These are phyloP conservation scores for Calonectria hawksworthii DNA, from an alignment of 2,329 filamentous ascomycete species.

Conservation along the genomic window DNA sequence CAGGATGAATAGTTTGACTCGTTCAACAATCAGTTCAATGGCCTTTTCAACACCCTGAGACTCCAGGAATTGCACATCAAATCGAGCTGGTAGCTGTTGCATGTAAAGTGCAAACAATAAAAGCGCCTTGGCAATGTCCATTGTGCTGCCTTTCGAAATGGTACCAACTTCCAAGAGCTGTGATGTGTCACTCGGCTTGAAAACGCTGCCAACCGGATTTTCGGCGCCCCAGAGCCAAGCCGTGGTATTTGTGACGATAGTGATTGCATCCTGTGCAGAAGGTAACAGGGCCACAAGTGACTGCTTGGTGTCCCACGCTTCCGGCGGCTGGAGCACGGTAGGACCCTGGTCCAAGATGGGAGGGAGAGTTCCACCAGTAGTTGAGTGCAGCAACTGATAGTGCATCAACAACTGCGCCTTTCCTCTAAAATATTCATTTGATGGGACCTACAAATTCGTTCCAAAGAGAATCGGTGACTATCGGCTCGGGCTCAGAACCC, in stretches of 20 bases:
- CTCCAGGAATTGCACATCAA: conserved; percentile 17
- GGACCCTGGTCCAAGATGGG: background rate
- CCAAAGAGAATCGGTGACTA: conserved; percentile 19
- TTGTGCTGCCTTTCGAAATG: conserved; percentile 25
- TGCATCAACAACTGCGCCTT: background rate
- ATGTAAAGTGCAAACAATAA: conserved; percentile 29
- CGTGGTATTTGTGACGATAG: conserved; percentile 31
- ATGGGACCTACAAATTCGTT: conserved; percentile 22
- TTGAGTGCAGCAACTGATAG: conserved; percentile 17
- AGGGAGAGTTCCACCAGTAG: background rate
- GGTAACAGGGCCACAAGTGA: conserved; percentile 30
- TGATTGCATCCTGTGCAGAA: conserved; percentile 29
- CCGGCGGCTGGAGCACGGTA: background rate
- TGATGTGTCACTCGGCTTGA: conserved; percentile 15
- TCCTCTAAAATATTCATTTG: too few relatives aligned
- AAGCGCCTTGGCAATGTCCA: conserved; percentile 29
- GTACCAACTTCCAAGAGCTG: conserved; percentile 18
- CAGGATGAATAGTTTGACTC: conserved; percentile 21
- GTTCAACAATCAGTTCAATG: conserved; percentile 19
- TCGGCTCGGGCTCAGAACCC: background rate
- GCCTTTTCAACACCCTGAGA: conserved; percentile 17
- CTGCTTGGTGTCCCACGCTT: conserved; percentile 19
- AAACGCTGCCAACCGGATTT: conserved; percentile 23
- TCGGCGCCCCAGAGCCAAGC: conserved; percentile 34
- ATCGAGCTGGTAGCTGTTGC: conserved; percentile 27